These are phyloP conservation scores for Phylloporus arenicola DNA, from an alignment of 768 basidiomycete genomes.

Conservation along the genomic window DNA sequence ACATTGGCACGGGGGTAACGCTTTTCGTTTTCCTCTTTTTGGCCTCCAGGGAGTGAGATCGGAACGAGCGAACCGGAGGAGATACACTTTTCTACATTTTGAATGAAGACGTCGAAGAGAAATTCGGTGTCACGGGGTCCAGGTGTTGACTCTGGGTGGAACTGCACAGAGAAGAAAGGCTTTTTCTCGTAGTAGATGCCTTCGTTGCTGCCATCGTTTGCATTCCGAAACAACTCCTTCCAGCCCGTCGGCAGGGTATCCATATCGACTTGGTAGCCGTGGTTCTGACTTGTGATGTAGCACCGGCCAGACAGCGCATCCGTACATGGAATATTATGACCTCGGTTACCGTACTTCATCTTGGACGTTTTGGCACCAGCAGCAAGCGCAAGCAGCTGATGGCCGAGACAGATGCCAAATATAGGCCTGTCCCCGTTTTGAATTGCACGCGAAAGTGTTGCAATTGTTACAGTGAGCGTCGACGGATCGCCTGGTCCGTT, in stretches of 20 bases:
- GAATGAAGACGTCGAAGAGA: slow-evolving; percentile 95
- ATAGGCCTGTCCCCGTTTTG: slow-evolving; percentile 76
- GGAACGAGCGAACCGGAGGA: slow-evolving; percentile 48
- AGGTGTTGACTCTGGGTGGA: slow-evolving; percentile 96
- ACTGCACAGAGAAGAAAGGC: slow-evolving; percentile 98
- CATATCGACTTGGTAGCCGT: slow-evolving; percentile 93
- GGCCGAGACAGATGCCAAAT: slow-evolving; percentile 98
- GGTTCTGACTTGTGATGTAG: slow-evolving; percentile 99
- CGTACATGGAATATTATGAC: slow-evolving; percentile 97
- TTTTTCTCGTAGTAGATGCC: slow-evolving; percentile 91
- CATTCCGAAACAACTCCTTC: slow-evolving; percentile 93
- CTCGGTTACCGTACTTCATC: slow-evolving; percentile 99
- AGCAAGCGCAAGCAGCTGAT: slow-evolving; percentile 93
- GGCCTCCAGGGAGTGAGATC: slow-evolving; percentile 72
- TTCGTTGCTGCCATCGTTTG: slow-evolving; percentile 96
- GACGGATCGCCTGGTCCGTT: slow-evolving; percentile 98
- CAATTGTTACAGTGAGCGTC: slow-evolving; percentile 69
- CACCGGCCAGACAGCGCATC: slow-evolving; percentile 90
- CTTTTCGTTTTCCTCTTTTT: slow-evolving; percentile 75
- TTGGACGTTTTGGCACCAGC: slow-evolving; percentile 93
- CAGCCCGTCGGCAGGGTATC: slow-evolving; percentile 74
- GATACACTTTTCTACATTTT: slow-evolving; percentile 73
- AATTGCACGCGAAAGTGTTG: slow-evolving; percentile 60
- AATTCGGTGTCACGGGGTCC: slow-evolving; percentile 99
- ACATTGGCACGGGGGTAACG: slow-evolving; percentile 70